Evolutionary conservation across 495 filamentous ascomycete genomes (phyloP).

Genomic region (Penicillium egyptiacum): DNA sequence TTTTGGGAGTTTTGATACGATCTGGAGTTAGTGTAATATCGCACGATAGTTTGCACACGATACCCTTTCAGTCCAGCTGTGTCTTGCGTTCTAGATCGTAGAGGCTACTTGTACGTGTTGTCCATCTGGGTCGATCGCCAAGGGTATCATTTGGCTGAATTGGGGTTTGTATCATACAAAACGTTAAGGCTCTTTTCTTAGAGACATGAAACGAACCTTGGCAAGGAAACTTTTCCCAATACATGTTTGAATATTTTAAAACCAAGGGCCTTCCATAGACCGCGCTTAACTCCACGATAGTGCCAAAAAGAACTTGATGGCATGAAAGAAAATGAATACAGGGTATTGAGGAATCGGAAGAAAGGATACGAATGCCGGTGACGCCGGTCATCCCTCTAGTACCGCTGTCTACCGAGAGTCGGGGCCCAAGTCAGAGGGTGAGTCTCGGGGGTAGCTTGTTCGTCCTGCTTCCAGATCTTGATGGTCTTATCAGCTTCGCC

Average conservation of each 20-base stretch:
- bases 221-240: background rate
- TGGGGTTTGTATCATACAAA: constrained; percentile 11
- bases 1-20: background rate
- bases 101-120: background rate
- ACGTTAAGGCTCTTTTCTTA: background rate
- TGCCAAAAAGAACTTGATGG: constrained; percentile 22
- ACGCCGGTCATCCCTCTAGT: constrained; percentile 35
- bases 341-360: constrained; percentile 26
- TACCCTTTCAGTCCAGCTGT: constrained; percentile 23
- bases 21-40: constrained; percentile 18
- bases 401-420: constrained; percentile 70
- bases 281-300: constrained; percentile 37
- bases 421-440: constrained; percentile 95
- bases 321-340: constrained; percentile 20
- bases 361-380: background rate
- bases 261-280: constrained; percentile 11
- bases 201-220: constrained; percentile 5
- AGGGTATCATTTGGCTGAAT: background rate
- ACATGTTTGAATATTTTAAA: constrained; percentile 8
- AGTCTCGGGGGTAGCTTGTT: constrained; percentile 82
- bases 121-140: background rate
- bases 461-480: constrained; percentile 95
- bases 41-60: constrained; percentile 26
- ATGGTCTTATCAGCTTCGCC: constrained; percentile 97
- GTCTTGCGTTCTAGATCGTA: background rate